Evolutionary conservation across 2,329 filamentous ascomycete species (phyloP), one percentile per base, ranked within the genome.

Genomic region (Blumeria graminis): DNA sequence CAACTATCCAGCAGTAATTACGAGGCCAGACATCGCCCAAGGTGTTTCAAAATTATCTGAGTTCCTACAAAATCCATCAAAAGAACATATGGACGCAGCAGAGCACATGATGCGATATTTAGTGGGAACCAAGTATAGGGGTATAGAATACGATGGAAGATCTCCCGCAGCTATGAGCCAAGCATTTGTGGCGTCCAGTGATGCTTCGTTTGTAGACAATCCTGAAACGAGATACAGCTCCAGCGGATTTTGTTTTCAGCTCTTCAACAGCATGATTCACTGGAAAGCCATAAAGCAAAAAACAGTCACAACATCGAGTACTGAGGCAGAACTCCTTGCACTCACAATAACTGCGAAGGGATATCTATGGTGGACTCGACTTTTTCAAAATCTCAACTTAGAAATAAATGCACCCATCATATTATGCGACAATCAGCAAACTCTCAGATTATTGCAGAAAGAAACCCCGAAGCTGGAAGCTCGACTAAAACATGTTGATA

Each of bases 351-450:
- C n/a, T 18, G 35, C 16, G 13, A 41, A 43, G 13, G 13, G 33
- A 28, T 55, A 41, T 13, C 59, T 10, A 61, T 57, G 50, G 50
- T 53, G 46, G 46, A 32, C 22, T 28, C 46, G 46, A 32, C 3
- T 28, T 8, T 32, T 51, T 9, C 57, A 60, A 45, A 57, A 22
- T 60, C 3, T 52, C 5, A 10, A 22, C 41, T 13, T 41, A 9
- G 13, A 54, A 18, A 54, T 54, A 7, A 1, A 39, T 8, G 9
- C 34, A 54, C 28, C 51, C 18, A 28, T 54, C 18, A 39, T 54
- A 39, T n/a, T 39, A 39, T 54, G 34, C 18, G 51, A 41, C 41
- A 54, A 54, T 41, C 51, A 54, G 32, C 51, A 54, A 38, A 41
- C 34, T n/a, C 13, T 54, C 33, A 11, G 35, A 39, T 28, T 39